Evolutionary conservation across 495 filamentous ascomycete species (phyloP).

Genomic region (Xylaria nigripes): DNA sequence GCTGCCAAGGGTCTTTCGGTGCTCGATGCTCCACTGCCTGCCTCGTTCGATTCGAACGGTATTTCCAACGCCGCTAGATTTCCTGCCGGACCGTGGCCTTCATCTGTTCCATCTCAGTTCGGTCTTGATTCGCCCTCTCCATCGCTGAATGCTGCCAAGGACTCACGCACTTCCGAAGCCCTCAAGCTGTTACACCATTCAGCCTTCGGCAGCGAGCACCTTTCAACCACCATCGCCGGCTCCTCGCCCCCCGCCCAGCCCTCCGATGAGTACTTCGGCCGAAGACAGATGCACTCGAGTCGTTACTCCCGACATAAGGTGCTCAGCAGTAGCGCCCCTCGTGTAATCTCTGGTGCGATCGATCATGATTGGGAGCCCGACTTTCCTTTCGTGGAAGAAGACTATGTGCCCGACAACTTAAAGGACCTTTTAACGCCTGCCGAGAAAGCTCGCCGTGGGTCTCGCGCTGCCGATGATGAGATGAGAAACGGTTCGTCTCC

Average conservation of each 20-base stretch:
- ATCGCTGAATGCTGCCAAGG: slow-evolving; percentile 51
- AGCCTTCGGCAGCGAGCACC: slow-evolving; percentile 59
- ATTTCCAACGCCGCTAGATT: slow-evolving; percentile 81
- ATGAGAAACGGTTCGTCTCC: slow-evolving; percentile 34
- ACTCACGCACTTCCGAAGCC: slow-evolving; percentile 59
- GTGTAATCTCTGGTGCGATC: slow-evolving; percentile 41
- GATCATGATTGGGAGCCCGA: slow-evolving; percentile 73
- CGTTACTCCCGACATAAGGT: slow-evolving; percentile 64
- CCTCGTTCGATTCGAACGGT: slow-evolving; percentile 94
- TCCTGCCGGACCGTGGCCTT: slow-evolving; percentile 67
- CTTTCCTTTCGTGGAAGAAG: slow-evolving; percentile 80
- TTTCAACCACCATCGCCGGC: slow-evolving; percentile 46
- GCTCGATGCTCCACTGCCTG: slow-evolving; percentile 89
- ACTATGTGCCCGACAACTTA: slow-evolving; percentile 77
- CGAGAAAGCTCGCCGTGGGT: slow-evolving; percentile 77
- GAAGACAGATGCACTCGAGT: slow-evolving; percentile 77
- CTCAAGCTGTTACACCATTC: slow-evolving; percentile 75
- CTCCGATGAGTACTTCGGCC: slow-evolving; percentile 56
- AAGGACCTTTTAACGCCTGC: slow-evolving; percentile 88
- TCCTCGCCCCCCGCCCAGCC: slow-evolving; percentile 57
- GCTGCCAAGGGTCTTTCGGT: slow-evolving; percentile 61
- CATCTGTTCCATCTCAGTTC: slow-evolving; percentile 88
- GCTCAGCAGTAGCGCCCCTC: slow-evolving; percentile 73
- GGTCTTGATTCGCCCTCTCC: slow-evolving; percentile 81
- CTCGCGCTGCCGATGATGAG: slow-evolving; percentile 48